phyloP scores from a whole-genome alignment of 2,329 filamentous ascomycete genomes.

The Aspergillus hortae region DNA sequence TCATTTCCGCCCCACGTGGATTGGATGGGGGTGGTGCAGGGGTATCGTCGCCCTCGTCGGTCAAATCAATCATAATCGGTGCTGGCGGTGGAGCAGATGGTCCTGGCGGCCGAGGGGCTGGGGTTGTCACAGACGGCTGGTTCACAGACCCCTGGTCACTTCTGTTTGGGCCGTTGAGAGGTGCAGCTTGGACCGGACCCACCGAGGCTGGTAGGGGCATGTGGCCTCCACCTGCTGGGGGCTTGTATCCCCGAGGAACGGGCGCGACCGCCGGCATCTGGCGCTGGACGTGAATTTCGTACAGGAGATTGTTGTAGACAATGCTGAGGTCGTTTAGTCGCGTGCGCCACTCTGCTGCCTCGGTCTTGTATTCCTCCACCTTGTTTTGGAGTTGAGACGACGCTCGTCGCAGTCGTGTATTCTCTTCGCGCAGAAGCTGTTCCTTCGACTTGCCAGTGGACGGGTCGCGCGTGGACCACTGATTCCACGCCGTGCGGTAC shows the following conservation, averaged over 20 bases:
- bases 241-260: constrained; percentile 18
- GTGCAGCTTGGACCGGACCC: not conserved
- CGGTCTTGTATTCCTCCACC: constrained; percentile 23
- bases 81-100: not conserved
- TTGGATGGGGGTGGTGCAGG: constrained; percentile 1
- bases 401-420: constrained; percentile 22
- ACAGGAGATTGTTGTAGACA: constrained; percentile 24
- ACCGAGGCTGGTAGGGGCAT: not conserved
- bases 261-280: constrained; percentile 14
- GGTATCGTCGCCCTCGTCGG: constrained; percentile 10
- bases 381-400: constrained; percentile 21
- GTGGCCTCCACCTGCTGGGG: constrained; percentile 4
- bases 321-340: constrained; percentile 18
- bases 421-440: constrained; percentile 18
- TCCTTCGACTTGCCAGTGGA: constrained; percentile 25
- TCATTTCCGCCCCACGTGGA: constrained; percentile 16
- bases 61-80: constrained; percentile 20
- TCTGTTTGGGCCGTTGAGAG: too few species aligned
- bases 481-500: constrained; percentile 21
- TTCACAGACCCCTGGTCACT: too few species aligned
- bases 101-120: not conserved
- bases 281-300: constrained; percentile 18
- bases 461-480: constrained; percentile 22
- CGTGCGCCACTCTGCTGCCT: constrained; percentile 24
- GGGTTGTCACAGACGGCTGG: too few species aligned